These are phyloP conservation scores for Polyplosphaeria fusca DNA, from an alignment of 495 filamentous ascomycete genomes.

Conservation along the genomic window DNA sequence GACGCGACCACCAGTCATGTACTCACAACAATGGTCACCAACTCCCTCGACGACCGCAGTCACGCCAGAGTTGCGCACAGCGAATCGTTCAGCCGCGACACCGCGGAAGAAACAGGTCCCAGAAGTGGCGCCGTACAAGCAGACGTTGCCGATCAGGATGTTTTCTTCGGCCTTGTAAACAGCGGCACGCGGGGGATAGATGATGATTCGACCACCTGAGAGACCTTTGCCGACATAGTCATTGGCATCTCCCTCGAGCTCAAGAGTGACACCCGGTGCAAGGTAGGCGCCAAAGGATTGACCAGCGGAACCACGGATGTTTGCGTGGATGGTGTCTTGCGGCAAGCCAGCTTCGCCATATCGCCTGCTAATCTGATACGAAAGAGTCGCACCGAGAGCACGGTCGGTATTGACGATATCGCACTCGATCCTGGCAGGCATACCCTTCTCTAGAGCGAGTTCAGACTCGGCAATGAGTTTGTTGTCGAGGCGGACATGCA, in stretches of 20 bases:
- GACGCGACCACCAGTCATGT: slow-evolving; percentile 98
- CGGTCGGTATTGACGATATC: slow-evolving; percentile 99
- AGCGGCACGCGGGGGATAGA: slow-evolving; percentile 91
- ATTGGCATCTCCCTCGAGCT: slow-evolving; percentile 96
- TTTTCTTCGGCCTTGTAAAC: slow-evolving; percentile 99
- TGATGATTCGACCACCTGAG: slow-evolving; percentile 90
- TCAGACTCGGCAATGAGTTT: slow-evolving; percentile 98
- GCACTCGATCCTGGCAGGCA: slow-evolving; percentile 92
- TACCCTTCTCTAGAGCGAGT: slow-evolving; percentile 90
- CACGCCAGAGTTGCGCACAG: slow-evolving; percentile 95
- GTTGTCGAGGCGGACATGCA: slow-evolving; percentile 95
- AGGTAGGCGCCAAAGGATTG: slow-evolving; percentile 98
- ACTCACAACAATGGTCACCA: slow-evolving; percentile 97
- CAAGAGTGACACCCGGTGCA: slow-evolving; percentile 90
- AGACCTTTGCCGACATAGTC: slow-evolving; percentile 98
- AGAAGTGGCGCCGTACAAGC: slow-evolving; percentile 91
- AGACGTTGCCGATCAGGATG: slow-evolving; percentile 92
- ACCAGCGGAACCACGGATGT: slow-evolving; percentile 97
- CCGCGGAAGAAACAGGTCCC: slow-evolving; percentile 98
- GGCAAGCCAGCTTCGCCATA: slow-evolving; percentile 90
- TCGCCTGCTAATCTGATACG: slow-evolving; percentile 90
- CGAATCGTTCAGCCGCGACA: slow-evolving; percentile 95
- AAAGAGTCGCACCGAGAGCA: slow-evolving; percentile 88
- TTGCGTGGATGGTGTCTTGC: slow-evolving; percentile 93
- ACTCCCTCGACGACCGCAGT: slow-evolving; percentile 96